A percentile compares a stretch with the other conserved stretches of the same genome.
Evolutionary conservation across 805 yeast genomes (phyloP).

Genomic region (Limtongia smithiae): DNA sequence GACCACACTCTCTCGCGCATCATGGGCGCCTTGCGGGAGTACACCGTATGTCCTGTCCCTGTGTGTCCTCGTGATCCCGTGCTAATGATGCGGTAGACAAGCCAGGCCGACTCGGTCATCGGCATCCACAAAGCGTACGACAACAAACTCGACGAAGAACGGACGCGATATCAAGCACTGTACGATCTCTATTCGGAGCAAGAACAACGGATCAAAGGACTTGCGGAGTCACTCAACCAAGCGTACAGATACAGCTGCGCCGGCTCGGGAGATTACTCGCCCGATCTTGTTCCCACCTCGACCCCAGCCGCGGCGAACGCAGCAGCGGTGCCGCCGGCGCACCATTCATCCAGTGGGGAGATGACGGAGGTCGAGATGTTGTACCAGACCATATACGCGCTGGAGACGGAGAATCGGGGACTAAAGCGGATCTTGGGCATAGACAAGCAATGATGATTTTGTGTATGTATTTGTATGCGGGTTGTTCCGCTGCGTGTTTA

Average conservation of each 20-base stretch:
- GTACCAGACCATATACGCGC: conserved; percentile 3
- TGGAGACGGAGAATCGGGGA: conserved; percentile 19
- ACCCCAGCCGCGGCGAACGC: neutral
- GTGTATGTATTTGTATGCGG: no score
- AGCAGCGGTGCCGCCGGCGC: neutral
- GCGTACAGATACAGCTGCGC: conserved; percentile 6
- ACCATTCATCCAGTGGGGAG: neutral
- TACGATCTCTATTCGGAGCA: conserved; percentile 9
- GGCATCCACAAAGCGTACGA: conserved; percentile 15
- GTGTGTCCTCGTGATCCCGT: neutral
- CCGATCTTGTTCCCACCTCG: neutral
- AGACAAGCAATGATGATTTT: no score
- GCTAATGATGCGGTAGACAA: neutral
- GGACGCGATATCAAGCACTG: conserved; percentile 10
- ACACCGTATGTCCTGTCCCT: conserved; percentile 9
- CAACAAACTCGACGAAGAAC: conserved; percentile 12
- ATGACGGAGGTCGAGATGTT: neutral
- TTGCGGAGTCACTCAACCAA: conserved; percentile 11
- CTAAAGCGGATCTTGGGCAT: conserved; percentile 3
- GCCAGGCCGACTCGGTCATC: conserved; percentile 9
- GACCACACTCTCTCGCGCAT: conserved; percentile 22
- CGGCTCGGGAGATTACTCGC: neutral
- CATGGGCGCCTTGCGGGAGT: conserved; percentile 20
- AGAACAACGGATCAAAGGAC: conserved; percentile 8
- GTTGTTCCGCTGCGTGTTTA: no score